A percentile compares a stretch with the other conserved stretches of the same genome.
Conservation (phyloP, 805 yeast genomes). For the Helenozyma baotianmanensis region DNA sequence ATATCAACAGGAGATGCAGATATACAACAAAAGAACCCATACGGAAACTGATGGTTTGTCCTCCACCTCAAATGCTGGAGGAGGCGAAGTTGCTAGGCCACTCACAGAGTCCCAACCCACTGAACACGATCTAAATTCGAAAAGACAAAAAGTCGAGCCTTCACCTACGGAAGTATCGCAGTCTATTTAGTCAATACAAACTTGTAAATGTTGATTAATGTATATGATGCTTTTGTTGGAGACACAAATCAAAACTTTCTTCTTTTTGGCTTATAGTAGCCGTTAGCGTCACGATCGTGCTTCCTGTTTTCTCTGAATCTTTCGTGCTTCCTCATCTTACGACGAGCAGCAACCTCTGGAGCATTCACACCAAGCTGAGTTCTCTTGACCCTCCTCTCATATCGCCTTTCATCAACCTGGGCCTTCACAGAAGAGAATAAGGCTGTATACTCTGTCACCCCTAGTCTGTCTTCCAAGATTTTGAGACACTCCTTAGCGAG, state of each 20-base stretch:
- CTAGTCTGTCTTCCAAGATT: constrained; percentile 62
- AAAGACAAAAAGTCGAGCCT: no score
- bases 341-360: constrained; percentile 78
- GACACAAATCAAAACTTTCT: constrained; percentile 19
- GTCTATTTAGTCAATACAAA: no score
- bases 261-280: constrained; percentile 64
- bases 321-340: constrained; percentile 72
- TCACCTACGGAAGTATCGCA: no score
- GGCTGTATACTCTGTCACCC: constrained; percentile 62
- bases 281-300: constrained; percentile 69
- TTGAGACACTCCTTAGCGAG: constrained; percentile 63
- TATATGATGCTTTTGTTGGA: no score
- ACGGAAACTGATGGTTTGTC: no score
- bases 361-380: constrained; percentile 71
- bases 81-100: no score
- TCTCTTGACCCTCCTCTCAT: constrained; percentile 70
- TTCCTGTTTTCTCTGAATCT: constrained; percentile 74
- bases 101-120: no score
- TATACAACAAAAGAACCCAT: constrained; percentile 29
- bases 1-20: constrained; percentile 68
- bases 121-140: no score
- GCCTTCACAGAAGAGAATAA: constrained; percentile 62
- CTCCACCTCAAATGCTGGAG: no score
- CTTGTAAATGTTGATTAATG: no score
- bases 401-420: constrained; percentile 55